Evolutionary conservation across 768 basidiomycete species (phyloP), one percentile per base, ranked within the genome.

Genomic region (Termitomyces titanicus): DNA sequence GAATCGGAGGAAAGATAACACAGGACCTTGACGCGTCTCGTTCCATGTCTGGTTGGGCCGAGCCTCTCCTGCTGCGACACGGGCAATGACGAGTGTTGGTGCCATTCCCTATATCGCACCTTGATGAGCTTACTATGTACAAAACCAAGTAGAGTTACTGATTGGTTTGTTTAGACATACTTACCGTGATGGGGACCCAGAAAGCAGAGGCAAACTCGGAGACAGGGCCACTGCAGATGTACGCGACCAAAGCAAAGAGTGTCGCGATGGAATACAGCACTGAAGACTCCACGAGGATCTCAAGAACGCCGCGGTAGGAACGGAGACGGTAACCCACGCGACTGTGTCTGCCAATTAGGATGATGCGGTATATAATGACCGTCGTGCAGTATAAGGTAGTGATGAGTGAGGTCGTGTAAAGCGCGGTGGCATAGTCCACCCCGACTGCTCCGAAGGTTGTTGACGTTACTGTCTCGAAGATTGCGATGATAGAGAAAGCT

Each of bases 191-290:
- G 2, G 60, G 51, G 4, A 54, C 54, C 60, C 60, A 61, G 54
- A 61, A 61, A 0, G 60, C 60, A 25, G 60, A 61, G 8, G 60
- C 60, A n/a, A 40, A 61, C 43, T 61, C 57, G 5, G 60, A 61
- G 18, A 49, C 57, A 20, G 60, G 60, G 7, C 60, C 60, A 9
- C 60, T 61, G 13, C 27, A 40, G 15, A 58, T 27, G 24, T 61
- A 61, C 3, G 60, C 57, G 4, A 61, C 34, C 18, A 61, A 27
- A 6, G 53, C 60, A 20, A 61, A 61, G 22, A 61, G 46, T n/a
- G 60, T 61, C 25, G 60, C 60, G 27, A 61, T 38, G 34, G 42
- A 61, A 35, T 61, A 58, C 22, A 61, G 29, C 15, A 47, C 47
- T 10, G 60, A 61, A 6, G 60, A 61, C 39, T 61, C 60, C 8